These are phyloP conservation scores for Solanum acaule DNA, from an alignment of 257 asterid genomes.

Conservation along the genomic window DNA sequence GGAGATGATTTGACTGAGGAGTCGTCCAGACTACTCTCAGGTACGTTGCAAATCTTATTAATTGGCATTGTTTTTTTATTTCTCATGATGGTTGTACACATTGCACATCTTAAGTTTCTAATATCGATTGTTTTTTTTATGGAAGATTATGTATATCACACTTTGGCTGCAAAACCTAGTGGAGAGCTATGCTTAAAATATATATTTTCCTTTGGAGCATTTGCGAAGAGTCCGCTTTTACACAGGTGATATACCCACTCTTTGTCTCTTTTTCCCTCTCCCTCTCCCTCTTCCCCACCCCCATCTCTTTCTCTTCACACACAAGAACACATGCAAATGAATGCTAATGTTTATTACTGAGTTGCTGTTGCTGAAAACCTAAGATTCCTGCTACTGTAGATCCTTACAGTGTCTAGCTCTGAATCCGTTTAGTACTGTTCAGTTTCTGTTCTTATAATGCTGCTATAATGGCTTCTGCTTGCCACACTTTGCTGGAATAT, in stretches of 20 bases:
- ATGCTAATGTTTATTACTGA: not conserved
- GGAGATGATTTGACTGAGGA: conserved; percentile 46
- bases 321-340: not conserved
- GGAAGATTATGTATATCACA: conserved; percentile 67
- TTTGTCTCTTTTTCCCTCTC: not conserved
- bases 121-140: conserved; percentile 8
- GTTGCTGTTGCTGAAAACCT: not conserved
- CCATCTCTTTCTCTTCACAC: not conserved
- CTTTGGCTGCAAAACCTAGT: conserved; percentile 79
- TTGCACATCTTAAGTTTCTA: conserved; percentile 1
- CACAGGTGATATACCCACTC: conserved; percentile 36
- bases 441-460: not conserved
- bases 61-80: not conserved
- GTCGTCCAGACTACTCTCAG: conserved; percentile 64
- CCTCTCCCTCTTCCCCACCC: not conserved
- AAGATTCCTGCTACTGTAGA: not conserved
- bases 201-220: conserved; percentile 81
- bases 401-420: not conserved
- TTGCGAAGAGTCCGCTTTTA: conserved; percentile 61
- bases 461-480: not conserved
- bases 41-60: conserved; percentile 15
- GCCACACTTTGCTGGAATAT: not conserved
- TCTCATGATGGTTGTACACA: not conserved
- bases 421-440: not conserved
- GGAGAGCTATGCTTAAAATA: conserved; percentile 80